Conservation (phyloP, 495 filamentous ascomycete genomes). For the Aspergillus ellipticus region DNA sequence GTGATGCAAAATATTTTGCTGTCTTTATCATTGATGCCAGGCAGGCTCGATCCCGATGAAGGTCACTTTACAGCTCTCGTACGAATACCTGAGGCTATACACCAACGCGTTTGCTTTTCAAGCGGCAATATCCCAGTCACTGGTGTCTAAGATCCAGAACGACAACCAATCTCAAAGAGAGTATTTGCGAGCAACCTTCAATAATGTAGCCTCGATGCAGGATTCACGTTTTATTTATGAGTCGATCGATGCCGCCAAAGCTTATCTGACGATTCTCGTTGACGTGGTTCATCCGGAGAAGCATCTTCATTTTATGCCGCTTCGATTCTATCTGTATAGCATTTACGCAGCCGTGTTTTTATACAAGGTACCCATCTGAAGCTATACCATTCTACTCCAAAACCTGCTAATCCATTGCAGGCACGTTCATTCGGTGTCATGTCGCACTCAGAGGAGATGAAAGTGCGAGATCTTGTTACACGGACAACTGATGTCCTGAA, state of each 20-base stretch:
- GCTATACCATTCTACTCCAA: not conserved
- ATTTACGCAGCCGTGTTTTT: constrained; percentile 56
- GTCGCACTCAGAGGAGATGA: constrained; percentile 45
- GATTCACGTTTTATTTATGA: constrained; percentile 63
- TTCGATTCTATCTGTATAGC: constrained; percentile 56
- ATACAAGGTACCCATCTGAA: constrained; percentile 40
- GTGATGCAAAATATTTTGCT: not conserved
- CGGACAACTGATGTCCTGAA: constrained; percentile 49
- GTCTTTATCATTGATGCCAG: constrained; percentile 13
- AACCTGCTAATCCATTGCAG: constrained; percentile 6
- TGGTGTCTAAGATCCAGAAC: constrained; percentile 40
- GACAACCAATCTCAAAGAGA: constrained; percentile 37
- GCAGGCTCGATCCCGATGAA: constrained; percentile 54
- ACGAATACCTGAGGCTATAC: constrained; percentile 62
- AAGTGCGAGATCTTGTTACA: constrained; percentile 49
- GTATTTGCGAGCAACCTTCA: constrained; percentile 43
- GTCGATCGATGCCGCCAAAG: constrained; percentile 59
- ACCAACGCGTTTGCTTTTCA: constrained; percentile 67
- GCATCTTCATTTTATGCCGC: constrained; percentile 57
- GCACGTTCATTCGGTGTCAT: constrained; percentile 56
- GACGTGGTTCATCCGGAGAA: constrained; percentile 51
- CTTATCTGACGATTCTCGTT: constrained; percentile 54
- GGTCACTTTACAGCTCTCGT: constrained; percentile 54
- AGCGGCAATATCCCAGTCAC: constrained; percentile 58
- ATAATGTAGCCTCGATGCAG: constrained; percentile 53